Base-by-base conservation (phyloP, 1,139 yeast species). In the Debaryomycetaceae sp. region DNA sequence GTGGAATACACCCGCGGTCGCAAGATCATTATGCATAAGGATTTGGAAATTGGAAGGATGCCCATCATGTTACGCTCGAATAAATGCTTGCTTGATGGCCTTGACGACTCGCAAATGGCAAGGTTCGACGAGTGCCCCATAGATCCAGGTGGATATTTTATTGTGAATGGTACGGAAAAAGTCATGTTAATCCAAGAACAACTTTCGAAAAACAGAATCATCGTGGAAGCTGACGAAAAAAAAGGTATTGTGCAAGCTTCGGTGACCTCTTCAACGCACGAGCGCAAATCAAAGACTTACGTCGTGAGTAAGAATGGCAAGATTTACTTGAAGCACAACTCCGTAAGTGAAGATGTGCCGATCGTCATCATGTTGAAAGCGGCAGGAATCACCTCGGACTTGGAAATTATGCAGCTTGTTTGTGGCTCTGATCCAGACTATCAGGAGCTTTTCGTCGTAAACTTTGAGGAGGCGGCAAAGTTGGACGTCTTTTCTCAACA, bases 121-220 rank as follows among this genome's bases (percentile, higher is more conserved):
- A 60, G 61, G 25, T 65, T 82, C 43, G 81, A 82, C 44, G 99
- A 90, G 54, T 92, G 99, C 55, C 99, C 99, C 0, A 62, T 90
- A 30, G 98, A 90, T 55, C 98, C 98, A 4, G 99, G 99, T 55
- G 99, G 99, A 43, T 90, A 90, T 49, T 90, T 90, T 45, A 80
- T 90, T 45, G 97, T 90, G 27, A 90, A 90, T 50, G 99, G 99
- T 51, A 90, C 98, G 0, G 99, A 90, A 51, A 90, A 90, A 52
- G 99, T 90, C 27, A 92, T 90, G 38, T 69, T 90, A 43, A 93
- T 90, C 27, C 99, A 90, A 55, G 99, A 90, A 55, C 99, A 90
- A 62, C 66, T 90, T 50, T 80, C 95, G 30, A 90, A 90, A 57
- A 90, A 90, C 58, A 83, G 99, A 71, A 92, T 90, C 47, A 86